These are phyloP conservation scores for Clathrospora elynae DNA, from an alignment of 2,329 filamentous ascomycete species.

Conservation along the genomic window DNA sequence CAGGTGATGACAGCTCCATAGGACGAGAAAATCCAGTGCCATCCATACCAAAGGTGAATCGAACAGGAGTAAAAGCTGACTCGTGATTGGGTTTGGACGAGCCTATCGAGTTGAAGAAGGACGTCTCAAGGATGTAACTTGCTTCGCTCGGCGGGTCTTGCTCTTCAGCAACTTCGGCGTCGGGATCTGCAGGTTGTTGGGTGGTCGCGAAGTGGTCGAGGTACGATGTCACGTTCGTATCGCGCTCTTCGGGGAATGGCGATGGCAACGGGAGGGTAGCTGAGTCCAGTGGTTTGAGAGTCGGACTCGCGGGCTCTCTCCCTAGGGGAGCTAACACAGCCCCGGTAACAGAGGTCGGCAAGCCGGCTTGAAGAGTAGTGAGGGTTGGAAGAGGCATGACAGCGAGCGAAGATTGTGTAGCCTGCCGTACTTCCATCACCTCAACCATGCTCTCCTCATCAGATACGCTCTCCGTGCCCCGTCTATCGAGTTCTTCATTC, in stretches of 20 bases:
- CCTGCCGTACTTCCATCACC: conserved; percentile 2
- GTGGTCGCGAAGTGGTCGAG: conserved; percentile 28
- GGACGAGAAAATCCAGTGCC: conserved; percentile 33
- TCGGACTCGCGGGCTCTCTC: conserved; percentile 43
- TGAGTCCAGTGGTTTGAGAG: conserved; percentile 41
- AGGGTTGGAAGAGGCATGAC: conserved; percentile 44
- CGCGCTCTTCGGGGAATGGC: conserved; percentile 43
- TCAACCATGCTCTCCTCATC: conserved; percentile 8
- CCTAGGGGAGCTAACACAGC: conserved; percentile 40
- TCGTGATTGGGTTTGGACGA: conserved; percentile 40
- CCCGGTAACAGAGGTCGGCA: conserved; percentile 12
- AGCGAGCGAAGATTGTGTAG: not conserved
- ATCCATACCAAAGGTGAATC: conserved; percentile 46
- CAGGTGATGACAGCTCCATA: conserved; percentile 25
- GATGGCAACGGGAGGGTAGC: conserved; percentile 47
- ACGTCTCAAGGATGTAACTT: conserved; percentile 38
- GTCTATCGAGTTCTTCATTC: conserved; percentile 3
- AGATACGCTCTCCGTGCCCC: not conserved
- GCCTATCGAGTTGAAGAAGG: conserved; percentile 43
- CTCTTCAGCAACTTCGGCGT: conserved; percentile 9
- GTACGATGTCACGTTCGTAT: conserved; percentile 30
- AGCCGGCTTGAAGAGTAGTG: conserved; percentile 28
- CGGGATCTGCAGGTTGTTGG: conserved; percentile 4
- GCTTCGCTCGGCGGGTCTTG: conserved; percentile 23
- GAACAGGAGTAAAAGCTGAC: conserved; percentile 43